These are phyloP conservation scores for Mucor plumbeus DNA, from an alignment of 371 early-diverging fungal species.

Conservation along the genomic window DNA sequence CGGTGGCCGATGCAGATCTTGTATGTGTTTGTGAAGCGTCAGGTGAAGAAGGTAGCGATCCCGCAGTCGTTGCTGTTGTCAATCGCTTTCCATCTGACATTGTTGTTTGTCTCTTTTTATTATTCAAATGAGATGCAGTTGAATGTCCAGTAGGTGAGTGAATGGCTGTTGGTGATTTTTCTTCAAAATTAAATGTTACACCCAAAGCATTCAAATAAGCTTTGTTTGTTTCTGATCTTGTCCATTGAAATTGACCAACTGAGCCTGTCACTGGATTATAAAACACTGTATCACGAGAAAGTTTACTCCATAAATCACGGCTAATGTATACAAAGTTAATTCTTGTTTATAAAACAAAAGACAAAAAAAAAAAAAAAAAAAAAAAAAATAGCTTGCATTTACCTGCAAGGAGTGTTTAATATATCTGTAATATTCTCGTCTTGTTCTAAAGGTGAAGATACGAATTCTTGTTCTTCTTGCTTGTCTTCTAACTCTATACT, in stretches of 20 bases:
- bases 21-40: constrained; percentile 12
- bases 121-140: neutral
- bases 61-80: neutral
- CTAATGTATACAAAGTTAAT: constrained; percentile 20
- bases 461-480: neutral
- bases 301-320: constrained; percentile 50
- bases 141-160: neutral
- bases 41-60: constrained; percentile 10
- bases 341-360: neutral
- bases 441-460: constrained; percentile 5
- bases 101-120: constrained; percentile 20
- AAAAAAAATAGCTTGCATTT: neutral
- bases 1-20: constrained; percentile 26
- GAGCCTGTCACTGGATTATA: constrained; percentile 56
- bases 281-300: constrained; percentile 56
- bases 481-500: neutral
- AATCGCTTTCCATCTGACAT: constrained; percentile 8
- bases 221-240: constrained; percentile 55
- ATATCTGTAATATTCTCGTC: constrained; percentile 14
- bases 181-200: constrained; percentile 42
- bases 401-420: constrained; percentile 39
- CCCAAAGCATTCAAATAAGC: constrained; percentile 53
- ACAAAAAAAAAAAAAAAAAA: too few relatives aligned
- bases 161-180: constrained; percentile 6
- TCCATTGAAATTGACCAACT: constrained; percentile 59